Percentiles rank a stretch among this genome's conserved stretches.
Evolutionary conservation across 768 basidiomycete species (phyloP).

Genomic region (Lactarius psammicola): DNA sequence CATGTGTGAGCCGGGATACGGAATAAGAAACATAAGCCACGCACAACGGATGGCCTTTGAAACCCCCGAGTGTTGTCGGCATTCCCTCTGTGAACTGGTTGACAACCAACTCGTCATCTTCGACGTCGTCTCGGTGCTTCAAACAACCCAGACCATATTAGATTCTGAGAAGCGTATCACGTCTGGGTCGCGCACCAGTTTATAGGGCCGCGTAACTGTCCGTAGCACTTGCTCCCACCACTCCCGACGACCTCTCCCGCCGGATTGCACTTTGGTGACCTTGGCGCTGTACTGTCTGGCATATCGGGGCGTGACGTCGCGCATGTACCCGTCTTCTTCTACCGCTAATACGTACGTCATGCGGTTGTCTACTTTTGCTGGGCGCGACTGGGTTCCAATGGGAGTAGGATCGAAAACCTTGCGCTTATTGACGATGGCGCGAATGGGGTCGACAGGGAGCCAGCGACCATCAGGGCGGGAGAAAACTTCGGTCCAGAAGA

Average conservation of each 20-base stretch:
- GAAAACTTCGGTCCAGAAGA: constrained; percentile 98
- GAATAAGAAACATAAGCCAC: constrained; percentile 31
- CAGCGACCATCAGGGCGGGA: constrained; percentile 88
- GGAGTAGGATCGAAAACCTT: constrained; percentile 70
- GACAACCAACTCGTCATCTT: constrained; percentile 82
- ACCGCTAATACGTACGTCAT: constrained; percentile 92
- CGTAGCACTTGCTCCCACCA: constrained; percentile 84
- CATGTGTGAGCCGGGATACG: not conserved
- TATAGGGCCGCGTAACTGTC: constrained; percentile 70
- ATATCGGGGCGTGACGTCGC: constrained; percentile 91
- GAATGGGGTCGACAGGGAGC: constrained; percentile 90
- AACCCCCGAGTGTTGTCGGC: constrained; percentile 86
- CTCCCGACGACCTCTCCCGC: constrained; percentile 62
- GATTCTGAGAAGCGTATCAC: not conserved
- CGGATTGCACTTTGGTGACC: constrained; percentile 74
- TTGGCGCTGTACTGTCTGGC: constrained; percentile 77
- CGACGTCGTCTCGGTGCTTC: constrained; percentile 88
- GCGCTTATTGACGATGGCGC: constrained; percentile 75
- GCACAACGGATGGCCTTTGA: constrained; percentile 94
- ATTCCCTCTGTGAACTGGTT: constrained; percentile 85
- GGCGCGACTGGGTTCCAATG: constrained; percentile 21
- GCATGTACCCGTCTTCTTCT: constrained; percentile 90
- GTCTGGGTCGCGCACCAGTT: constrained; percentile 55
- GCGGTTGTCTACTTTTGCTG: constrained; percentile 59
- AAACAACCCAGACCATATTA: constrained; percentile 15